Evolutionary conservation across 768 basidiomycete genomes (phyloP).

Genomic region (Lentinus brumalis): DNA sequence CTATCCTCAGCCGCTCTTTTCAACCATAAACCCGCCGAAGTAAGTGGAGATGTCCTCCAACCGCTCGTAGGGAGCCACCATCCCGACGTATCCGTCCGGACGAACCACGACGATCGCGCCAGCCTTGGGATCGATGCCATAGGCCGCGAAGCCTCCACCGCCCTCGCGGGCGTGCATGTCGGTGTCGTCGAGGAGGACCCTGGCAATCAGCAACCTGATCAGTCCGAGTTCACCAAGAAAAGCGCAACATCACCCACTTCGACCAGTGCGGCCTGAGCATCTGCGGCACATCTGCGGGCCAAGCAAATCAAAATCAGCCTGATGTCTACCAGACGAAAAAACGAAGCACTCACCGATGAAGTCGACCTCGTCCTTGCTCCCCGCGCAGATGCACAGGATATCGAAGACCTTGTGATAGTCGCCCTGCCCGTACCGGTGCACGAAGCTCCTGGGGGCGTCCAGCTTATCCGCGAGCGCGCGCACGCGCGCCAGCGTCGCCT

Average conservation of each 20-base stretch:
- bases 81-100: conserved; percentile 67
- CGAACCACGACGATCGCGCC: conserved; percentile 58
- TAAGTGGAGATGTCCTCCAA: conserved; percentile 42
- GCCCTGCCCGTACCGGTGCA: conserved; percentile 12
- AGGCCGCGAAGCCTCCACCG: conserved; percentile 56
- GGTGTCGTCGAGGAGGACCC: conserved; percentile 60
- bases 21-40: conserved; percentile 45
- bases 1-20: too few relatives aligned
- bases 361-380: neutral
- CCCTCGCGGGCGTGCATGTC: conserved; percentile 47
- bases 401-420: neutral
- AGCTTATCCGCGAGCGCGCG: conserved; percentile 19
- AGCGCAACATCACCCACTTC: conserved; percentile 40
- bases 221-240: neutral
- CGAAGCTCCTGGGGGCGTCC: conserved; percentile 18
- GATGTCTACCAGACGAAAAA: too few relatives aligned
- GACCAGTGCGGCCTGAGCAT: conserved; percentile 57
- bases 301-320: too few relatives aligned
- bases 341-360: neutral
- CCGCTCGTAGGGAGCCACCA: conserved; percentile 49
- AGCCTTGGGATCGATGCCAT: conserved; percentile 44
- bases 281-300: conserved; percentile 44
- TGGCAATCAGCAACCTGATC: conserved; percentile 25
- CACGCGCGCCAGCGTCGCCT: conserved; percentile 21
- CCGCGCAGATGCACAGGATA: conserved; percentile 6